Base-by-base conservation (phyloP, 140 eudicot genomes). In the Flaveria floridana region DNA sequence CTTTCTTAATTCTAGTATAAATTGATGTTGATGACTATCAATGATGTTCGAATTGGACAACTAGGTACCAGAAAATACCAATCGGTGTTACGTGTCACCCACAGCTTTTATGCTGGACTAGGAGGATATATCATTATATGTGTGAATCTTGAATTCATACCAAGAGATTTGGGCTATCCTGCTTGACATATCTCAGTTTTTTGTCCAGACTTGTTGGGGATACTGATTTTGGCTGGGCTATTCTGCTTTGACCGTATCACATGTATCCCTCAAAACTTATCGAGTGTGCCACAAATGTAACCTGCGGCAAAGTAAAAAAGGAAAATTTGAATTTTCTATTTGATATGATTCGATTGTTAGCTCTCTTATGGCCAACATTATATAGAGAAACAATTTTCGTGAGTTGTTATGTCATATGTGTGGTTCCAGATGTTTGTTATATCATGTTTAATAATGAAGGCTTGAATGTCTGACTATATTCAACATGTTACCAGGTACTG, bases 401-500 rank as follows among this genome's bases (percentile, higher is more conserved):
- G 42, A 70, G 52, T 4, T 63, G 13, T 5, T 48, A 28, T 23
- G 25, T 23, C 25, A 23, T 23, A 23, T 25, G 47, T 12, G 19
- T 44, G 11, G 19, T 73, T 73, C 59, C 34, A 5, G 16, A 1
- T 7, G 68, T 26, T 62, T 62, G 68, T n/a, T 65, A 34, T 10
- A 16, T 65, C 44, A 37, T 65, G 14, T 39, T n/a, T 58, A 2
- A 28, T 26, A 28, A 9, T 8, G 53, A 68, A 6, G 6, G 64
- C 18, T 53, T 72, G 26, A 6, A 37, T 50, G 47, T 67, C 41
- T 69, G 58, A 72, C 30, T 46, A 39, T 52, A 16, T 52, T 5
- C 21, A n/a, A 19, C 16, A 34, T 50, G 53, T 62, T 3, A 73
- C 56, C 91, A 93, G 99, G 89, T 93, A 25, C 86, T 93, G 71